Evolutionary conservation across 805 yeast species (phyloP).

Genomic region (Alloascoidea africana): DNA sequence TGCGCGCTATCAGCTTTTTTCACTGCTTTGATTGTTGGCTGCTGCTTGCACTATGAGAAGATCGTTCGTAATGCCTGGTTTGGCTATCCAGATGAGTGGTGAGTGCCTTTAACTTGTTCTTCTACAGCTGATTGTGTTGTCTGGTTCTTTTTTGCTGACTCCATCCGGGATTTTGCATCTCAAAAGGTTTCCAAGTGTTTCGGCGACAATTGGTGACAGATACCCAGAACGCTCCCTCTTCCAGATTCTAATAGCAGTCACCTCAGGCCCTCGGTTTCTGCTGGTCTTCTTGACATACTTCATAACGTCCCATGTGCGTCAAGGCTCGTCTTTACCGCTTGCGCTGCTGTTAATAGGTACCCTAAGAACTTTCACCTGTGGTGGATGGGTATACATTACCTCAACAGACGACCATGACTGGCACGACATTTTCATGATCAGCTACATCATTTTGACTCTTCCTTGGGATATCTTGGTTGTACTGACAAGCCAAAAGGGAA

Average conservation of each 20-base stretch:
- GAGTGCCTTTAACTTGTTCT: neutral
- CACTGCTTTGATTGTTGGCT: conserved; percentile 62
- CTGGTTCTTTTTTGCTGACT: neutral
- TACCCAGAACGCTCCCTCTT: conserved; percentile 92
- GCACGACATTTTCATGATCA: conserved; percentile 92
- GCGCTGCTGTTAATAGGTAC: conserved; percentile 38
- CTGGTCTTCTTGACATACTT: conserved; percentile 34
- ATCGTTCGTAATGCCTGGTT: conserved; percentile 76
- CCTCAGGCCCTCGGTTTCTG: conserved; percentile 84
- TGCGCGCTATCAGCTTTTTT: conserved; percentile 65
- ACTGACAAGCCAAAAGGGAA: conserved; percentile 30
- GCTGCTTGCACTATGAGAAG: conserved; percentile 66
- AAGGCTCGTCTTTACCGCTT: conserved; percentile 21
- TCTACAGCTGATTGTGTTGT: neutral
- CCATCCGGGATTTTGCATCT: neutral
- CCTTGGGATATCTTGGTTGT: conserved; percentile 77
- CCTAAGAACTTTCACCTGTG: conserved; percentile 86
- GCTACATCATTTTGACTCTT: conserved; percentile 72
- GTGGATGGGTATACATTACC: conserved; percentile 97
- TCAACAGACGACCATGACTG: conserved; percentile 94
- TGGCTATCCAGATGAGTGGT: conserved; percentile 95
- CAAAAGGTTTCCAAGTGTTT: conserved; percentile 72
- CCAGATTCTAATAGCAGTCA: conserved; percentile 81
- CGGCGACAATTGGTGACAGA: conserved; percentile 93
- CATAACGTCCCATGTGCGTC: conserved; percentile 18